A percentile compares a stretch with the other conserved stretches of the same genome.
Evolutionary conservation across 495 filamentous ascomycete species (phyloP).

Genomic region (Trichocladium uniseriatum): DNA sequence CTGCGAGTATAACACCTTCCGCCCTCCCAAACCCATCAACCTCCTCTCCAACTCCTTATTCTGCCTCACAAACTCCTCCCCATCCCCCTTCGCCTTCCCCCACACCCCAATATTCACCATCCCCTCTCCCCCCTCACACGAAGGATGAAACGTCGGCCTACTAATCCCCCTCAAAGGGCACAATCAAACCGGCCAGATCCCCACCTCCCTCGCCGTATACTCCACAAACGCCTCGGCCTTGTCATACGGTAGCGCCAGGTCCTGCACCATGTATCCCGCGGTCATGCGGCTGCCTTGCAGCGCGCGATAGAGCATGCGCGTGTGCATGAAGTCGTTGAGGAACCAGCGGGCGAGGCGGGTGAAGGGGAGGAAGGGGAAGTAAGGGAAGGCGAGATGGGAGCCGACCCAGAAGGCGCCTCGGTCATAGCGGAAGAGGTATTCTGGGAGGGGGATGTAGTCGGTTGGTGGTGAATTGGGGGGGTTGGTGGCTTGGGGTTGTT

Average conservation of each 20-base stretch:
- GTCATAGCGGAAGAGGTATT: conserved; percentile 53
- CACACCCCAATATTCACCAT: conserved; percentile 43
- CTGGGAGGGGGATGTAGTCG: conserved; percentile 44
- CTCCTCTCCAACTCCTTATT: conserved; percentile 54
- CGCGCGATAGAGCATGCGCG: conserved; percentile 49
- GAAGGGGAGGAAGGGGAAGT: conserved; percentile 42
- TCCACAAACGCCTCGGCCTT: conserved; percentile 33
- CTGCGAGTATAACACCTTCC: conserved; percentile 46
- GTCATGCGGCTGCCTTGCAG: conserved; percentile 24
- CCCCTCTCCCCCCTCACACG: neutral
- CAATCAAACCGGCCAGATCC: conserved; percentile 48
- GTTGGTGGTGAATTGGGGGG: neutral
- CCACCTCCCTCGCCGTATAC: conserved; percentile 32
- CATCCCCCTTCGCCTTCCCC: conserved; percentile 28
- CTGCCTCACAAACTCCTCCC: conserved; percentile 29
- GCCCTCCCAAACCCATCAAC: conserved; percentile 49
- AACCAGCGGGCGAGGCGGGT: neutral
- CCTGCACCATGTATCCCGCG: conserved; percentile 39
- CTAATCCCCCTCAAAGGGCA: conserved; percentile 41
- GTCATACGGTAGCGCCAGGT: conserved; percentile 41
- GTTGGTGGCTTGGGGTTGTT: conserved; percentile 13
- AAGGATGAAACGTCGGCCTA: conserved; percentile 17
- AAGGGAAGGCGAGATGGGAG: conserved; percentile 42
- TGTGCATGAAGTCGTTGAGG: conserved; percentile 48
- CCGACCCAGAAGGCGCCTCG: conserved; percentile 52